Conservation (phyloP, 2,329 filamentous ascomycete genomes). For the Aspergillus flavus region DNA sequence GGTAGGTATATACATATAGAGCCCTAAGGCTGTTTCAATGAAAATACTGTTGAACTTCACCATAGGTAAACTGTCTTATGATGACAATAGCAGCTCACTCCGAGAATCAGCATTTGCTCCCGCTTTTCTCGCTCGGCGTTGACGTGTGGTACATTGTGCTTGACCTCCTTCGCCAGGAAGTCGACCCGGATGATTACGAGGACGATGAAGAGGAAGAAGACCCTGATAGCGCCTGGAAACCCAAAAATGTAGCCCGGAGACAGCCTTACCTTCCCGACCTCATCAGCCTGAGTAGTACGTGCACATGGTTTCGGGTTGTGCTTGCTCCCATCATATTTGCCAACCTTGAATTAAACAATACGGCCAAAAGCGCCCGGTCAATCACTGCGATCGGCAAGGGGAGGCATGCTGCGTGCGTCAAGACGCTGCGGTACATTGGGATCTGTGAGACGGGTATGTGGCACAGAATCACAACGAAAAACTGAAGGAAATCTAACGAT, state of each 20-base stretch:
- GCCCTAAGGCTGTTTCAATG: rapidly evolving
- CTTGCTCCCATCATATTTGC: neutral
- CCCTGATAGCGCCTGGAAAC: neutral
- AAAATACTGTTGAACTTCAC: neutral
- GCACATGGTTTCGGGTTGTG: neutral
- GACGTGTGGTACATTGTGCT: constrained; percentile 3
- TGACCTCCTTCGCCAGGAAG: neutral
- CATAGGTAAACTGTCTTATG: neutral
- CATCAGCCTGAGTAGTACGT: neutral
- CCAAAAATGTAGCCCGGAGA: neutral
- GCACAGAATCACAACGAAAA: neutral
- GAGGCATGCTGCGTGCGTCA: neutral
- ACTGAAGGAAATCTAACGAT: neutral
- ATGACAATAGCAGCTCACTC: neutral
- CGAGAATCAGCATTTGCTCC: neutral
- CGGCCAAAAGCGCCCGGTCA: neutral
- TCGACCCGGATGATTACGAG: neutral
- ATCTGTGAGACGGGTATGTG: neutral
- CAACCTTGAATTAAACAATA: neutral
- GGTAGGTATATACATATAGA: neutral
- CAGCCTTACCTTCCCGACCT: neutral
- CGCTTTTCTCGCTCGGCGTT: neutral
- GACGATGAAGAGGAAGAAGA: neutral
- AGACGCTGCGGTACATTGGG: constrained; percentile 3
- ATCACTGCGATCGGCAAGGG: neutral